Conservation (phyloP, 2,329 filamentous ascomycete genomes). For the Fusarium bactridioides region DNA sequence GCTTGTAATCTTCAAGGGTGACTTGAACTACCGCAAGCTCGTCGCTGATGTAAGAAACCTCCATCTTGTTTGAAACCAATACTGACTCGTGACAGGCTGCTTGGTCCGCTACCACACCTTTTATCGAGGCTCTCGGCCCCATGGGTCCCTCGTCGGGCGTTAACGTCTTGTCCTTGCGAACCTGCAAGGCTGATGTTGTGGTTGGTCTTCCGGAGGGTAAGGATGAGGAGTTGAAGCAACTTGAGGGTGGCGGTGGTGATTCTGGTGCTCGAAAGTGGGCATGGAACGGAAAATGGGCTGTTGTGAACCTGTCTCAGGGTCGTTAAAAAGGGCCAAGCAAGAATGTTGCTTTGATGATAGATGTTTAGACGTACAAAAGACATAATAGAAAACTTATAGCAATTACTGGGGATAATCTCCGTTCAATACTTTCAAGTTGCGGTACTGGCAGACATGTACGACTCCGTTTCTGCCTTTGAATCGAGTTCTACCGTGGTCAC, state of each 20-base stretch:
- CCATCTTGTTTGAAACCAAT: background rate
- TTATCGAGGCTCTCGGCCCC: constrained; percentile 83
- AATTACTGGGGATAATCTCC: background rate
- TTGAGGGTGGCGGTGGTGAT: constrained; percentile 75
- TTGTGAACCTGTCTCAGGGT: constrained; percentile 66
- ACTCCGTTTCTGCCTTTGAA: too few species aligned
- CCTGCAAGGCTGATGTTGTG: constrained; percentile 96
- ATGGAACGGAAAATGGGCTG: constrained; percentile 95
- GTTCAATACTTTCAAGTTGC: background rate
- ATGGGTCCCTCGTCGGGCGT: constrained; percentile 83
- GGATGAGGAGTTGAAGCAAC: constrained; percentile 79
- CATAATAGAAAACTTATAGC: background rate
- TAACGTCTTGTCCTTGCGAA: constrained; percentile 85
- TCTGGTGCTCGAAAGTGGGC: constrained; percentile 83
- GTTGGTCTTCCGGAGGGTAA: constrained; percentile 84
- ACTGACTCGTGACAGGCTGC: constrained; percentile 43
- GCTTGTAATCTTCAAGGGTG: constrained; percentile 95
- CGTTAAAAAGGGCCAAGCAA: constrained; percentile 29
- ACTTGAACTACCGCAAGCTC: constrained; percentile 95
- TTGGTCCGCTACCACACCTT: constrained; percentile 90
- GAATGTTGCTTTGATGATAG: constrained; percentile 19
- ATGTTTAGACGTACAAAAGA: constrained; percentile 20
- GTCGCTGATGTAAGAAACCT: constrained; percentile 76
- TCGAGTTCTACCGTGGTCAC: too few species aligned
- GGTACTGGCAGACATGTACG: too few species aligned